phyloP scores from a whole-genome alignment of 352 stramenopile species.

The Globisporangium polare region DNA sequence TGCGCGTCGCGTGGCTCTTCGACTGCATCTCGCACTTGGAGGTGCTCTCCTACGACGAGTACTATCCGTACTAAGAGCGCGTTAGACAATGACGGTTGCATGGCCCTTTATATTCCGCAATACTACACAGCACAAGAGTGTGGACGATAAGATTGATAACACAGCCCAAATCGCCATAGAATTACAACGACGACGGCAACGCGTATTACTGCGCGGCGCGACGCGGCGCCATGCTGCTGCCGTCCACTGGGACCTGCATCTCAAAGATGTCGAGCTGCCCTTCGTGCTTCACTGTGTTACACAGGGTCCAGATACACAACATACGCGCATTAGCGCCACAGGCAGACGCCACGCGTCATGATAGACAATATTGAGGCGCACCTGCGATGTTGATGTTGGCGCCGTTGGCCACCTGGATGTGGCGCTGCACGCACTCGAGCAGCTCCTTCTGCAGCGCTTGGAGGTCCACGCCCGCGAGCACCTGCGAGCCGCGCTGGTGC shows the following conservation, averaged over 20 bases:
- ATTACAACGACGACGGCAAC: neutral
- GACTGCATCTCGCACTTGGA: constrained; percentile 85
- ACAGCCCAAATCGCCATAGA: neutral
- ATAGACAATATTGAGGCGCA: constrained; percentile 18
- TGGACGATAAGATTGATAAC: neutral
- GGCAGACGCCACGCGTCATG: no score
- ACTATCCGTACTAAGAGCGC: constrained; percentile 69
- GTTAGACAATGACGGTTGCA: neutral
- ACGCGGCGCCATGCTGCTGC: constrained; percentile 23
- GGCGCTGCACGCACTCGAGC: constrained; percentile 81
- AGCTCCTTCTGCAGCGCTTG: constrained; percentile 76
- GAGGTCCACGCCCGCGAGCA: constrained; percentile 82
- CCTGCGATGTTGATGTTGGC: constrained; percentile 88
- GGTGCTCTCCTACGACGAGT: constrained; percentile 81
- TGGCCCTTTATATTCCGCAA: constrained; percentile 7
- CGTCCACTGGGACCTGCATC: constrained; percentile 87
- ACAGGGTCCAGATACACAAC: no score
- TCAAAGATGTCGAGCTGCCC: constrained; percentile 87
- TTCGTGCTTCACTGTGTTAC: constrained; percentile 90
- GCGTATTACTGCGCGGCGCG: constrained; percentile 7
- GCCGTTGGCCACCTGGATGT: constrained; percentile 84
- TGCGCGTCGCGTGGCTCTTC: constrained; percentile 85
- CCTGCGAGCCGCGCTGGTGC: constrained; percentile 80
- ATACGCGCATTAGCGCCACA: no score
- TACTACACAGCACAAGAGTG: constrained; percentile 7